These are phyloP conservation scores for Apiotrichum veenhuisii DNA, from an alignment of 1,284 basidiomycete genomes.

Conservation along the genomic window DNA sequence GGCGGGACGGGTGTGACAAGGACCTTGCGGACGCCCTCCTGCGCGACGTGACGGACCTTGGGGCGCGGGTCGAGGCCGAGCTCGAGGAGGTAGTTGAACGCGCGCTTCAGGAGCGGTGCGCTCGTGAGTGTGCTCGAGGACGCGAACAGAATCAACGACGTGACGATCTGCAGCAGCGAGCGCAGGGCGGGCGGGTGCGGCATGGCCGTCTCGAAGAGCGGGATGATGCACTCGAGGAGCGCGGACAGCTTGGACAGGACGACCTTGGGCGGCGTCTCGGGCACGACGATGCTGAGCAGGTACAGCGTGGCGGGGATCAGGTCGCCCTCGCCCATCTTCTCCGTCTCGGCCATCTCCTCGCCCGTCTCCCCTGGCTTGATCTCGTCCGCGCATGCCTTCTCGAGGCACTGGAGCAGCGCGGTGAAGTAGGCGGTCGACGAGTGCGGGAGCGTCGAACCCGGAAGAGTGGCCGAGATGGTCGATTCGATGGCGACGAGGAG, in stretches of 20 bases:
- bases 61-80: slow-evolving; percentile 83
- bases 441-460: slow-evolving; percentile 60
- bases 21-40: slow-evolving; percentile 75
- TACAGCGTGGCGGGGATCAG: slow-evolving; percentile 83
- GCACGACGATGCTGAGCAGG: slow-evolving; percentile 69
- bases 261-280: slow-evolving; percentile 61
- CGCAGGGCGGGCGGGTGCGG: slow-evolving; percentile 47
- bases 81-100: slow-evolving; percentile 70
- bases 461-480: slow-evolving; percentile 58
- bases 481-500: slow-evolving; percentile 85
- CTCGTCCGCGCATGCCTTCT: slow-evolving; percentile 44
- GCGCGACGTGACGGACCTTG: slow-evolving; percentile 88
- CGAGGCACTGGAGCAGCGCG: slow-evolving; percentile 59
- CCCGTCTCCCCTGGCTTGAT: slow-evolving; percentile 30
- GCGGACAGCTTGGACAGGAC: slow-evolving; percentile 44
- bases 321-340: slow-evolving; percentile 62
- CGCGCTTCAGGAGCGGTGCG: slow-evolving; percentile 62
- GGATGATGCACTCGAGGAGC: slow-evolving; percentile 65
- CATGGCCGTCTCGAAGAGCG: slow-evolving; percentile 58
- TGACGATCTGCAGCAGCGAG: slow-evolving; percentile 56
- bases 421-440: slow-evolving; percentile 85
- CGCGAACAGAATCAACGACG: slow-evolving; percentile 69
- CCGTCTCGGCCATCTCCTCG: slow-evolving; percentile 43
- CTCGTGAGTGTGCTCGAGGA: slow-evolving; percentile 61
- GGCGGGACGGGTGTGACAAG: slow-evolving; percentile 72